Evolutionary conservation across 2,329 filamentous ascomycete genomes (phyloP).

Genomic region (Colletotrichum chlorophyti): DNA sequence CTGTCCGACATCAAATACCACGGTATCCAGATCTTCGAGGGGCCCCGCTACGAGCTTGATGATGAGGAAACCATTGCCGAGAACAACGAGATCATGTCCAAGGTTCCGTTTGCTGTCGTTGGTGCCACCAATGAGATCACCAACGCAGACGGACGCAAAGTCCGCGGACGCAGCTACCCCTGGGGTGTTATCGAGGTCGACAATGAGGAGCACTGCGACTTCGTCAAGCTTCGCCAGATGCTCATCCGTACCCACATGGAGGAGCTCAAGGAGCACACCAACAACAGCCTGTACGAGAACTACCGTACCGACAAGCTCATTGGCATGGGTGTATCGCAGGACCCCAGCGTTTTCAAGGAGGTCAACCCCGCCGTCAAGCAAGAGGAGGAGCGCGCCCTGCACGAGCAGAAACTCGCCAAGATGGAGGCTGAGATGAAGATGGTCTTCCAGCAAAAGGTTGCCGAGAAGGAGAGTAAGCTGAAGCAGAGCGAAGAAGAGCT

Average conservation of each 20-base stretch:
- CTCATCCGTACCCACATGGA: constrained; percentile 99
- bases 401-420: constrained; percentile 99
- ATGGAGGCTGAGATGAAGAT: constrained; percentile 99
- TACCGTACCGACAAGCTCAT: constrained; percentile 99
- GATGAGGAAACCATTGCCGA: constrained; percentile 99
- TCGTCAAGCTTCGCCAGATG: constrained; percentile 99
- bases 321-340: constrained; percentile 97
- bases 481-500: constrained; percentile 99
- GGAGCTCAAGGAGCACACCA: constrained; percentile 99
- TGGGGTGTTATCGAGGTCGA: constrained; percentile 99
- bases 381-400: constrained; percentile 95
- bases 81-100: constrained; percentile 99
- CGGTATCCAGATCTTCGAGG: constrained; percentile 98
- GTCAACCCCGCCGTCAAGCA: constrained; percentile 99
- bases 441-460: constrained; percentile 99
- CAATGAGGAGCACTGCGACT: constrained; percentile 99
- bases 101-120: constrained; percentile 97
- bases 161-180: constrained; percentile 93
- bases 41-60: constrained; percentile 96
- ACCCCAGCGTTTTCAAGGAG: constrained; percentile 99
- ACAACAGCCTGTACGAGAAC: constrained; percentile 99
- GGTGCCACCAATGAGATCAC: constrained; percentile 95
- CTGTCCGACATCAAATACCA: constrained; percentile 96
- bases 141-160: constrained; percentile 90
- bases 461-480: constrained; percentile 99